These are phyloP conservation scores for Boletus barrowsii DNA, from an alignment of 768 basidiomycete genomes.

Conservation along the genomic window DNA sequence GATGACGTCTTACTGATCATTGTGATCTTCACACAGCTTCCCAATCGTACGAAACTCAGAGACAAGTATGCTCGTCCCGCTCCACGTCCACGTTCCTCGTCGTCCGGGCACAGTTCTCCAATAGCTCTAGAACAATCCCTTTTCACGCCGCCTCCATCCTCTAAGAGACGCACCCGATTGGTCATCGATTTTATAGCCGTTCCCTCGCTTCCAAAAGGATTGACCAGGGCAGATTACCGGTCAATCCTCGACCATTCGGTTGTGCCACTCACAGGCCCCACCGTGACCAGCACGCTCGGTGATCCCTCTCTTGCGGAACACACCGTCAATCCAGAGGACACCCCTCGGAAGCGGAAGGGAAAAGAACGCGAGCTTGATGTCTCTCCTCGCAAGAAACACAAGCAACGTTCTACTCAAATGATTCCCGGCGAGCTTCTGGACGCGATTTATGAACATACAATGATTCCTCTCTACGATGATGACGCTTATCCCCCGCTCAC, in stretches of 20 bases:
- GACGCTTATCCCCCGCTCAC: slow-evolving; percentile 19
- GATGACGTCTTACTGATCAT: slow-evolving; percentile 4
- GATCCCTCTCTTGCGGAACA: background rate
- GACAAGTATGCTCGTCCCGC: background rate
- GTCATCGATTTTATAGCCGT: slow-evolving; percentile 18
- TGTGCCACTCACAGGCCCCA: background rate
- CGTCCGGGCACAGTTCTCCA: slow-evolving; percentile 6
- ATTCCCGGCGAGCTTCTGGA: slow-evolving; percentile 5
- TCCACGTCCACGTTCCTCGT: background rate
- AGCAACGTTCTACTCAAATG: background rate
- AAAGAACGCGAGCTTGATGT: slow-evolving; percentile 20
- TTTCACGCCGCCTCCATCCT: slow-evolving; percentile 28
- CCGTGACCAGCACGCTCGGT: background rate
- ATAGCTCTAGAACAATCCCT: slow-evolving; percentile 18
- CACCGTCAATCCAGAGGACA: background rate
- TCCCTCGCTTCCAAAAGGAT: slow-evolving; percentile 22
- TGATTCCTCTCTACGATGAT: slow-evolving; percentile 15
- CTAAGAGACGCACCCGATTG: slow-evolving; percentile 7
- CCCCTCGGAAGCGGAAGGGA: slow-evolving; percentile 12
- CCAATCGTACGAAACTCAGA: background rate
- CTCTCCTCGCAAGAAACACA: background rate
- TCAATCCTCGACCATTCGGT: background rate
- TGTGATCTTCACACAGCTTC: slow-evolving; percentile 1
- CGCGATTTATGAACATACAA: slow-evolving; percentile 1
- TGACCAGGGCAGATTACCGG: slow-evolving; percentile 20